Conservation (phyloP, 306 rosid species). For the Castanea crenata region DNA sequence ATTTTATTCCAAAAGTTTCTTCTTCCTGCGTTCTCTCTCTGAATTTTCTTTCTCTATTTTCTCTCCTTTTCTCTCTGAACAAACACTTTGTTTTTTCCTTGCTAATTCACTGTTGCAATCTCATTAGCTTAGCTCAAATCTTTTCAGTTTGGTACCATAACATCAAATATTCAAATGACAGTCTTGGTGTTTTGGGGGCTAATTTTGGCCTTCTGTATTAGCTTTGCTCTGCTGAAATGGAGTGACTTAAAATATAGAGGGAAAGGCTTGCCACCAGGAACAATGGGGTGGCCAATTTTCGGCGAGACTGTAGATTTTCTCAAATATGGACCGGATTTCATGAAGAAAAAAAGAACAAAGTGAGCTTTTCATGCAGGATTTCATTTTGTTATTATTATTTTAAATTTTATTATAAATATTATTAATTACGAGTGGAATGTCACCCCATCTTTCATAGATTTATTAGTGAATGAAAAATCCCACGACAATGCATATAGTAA, state of each 20-base stretch:
- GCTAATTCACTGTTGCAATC: no score
- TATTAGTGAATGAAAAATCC: neutral
- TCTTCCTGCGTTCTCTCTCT: no score
- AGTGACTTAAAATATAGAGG: conserved; percentile 47
- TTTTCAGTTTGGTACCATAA: neutral
- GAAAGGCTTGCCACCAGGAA: conserved; percentile 72
- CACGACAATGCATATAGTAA: no score
- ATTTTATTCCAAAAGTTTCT: no score
- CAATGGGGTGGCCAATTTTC: conserved; percentile 83
- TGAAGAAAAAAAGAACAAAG: conserved; percentile 68
- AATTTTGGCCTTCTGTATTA: conserved; percentile 35
- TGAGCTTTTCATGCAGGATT: conserved; percentile 19
- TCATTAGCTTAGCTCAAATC: no score
- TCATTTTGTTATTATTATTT: neutral
- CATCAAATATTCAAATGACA: conserved; percentile 31
- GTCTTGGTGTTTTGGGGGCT: conserved; percentile 23
- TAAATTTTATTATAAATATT: neutral
- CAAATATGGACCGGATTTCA: conserved; percentile 64
- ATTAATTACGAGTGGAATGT: neutral
- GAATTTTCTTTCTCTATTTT: no score
- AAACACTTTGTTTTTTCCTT: no score
- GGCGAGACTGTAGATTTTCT: conserved; percentile 71
- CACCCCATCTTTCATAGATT: neutral
- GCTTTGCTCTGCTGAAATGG: conserved; percentile 60
- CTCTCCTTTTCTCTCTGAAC: no score